Percentiles rank a stretch among this genome's conserved stretches.
These are phyloP conservation scores for Aegilops sharonensis DNA, from an alignment of 176 grass and related monocot genomes.

Conservation along the genomic window DNA sequence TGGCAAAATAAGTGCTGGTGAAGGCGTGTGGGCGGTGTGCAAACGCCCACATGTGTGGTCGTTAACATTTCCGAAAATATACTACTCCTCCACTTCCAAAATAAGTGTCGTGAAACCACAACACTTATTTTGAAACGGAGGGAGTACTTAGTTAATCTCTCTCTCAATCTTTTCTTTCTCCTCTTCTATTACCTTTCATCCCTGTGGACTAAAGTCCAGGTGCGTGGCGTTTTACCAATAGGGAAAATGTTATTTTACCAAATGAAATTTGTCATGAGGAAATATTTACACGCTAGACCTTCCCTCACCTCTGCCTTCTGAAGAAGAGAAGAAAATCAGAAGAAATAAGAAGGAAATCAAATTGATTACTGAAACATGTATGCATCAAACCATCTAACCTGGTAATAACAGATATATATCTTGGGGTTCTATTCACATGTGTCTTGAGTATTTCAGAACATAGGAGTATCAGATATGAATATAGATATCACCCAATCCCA, in stretches of 20 bases:
- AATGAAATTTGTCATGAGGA: not conserved
- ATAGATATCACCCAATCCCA: not conserved
- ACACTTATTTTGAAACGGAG: too few species aligned
- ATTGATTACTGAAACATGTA: not conserved
- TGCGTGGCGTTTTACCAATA: not conserved
- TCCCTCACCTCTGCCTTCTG: not conserved
- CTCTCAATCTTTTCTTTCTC: not conserved
- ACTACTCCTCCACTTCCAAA: too few species aligned
- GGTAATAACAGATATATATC: not conserved
- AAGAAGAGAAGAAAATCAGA: not conserved
- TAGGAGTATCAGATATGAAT: not conserved
- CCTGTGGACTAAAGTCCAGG: not conserved
- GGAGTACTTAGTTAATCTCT: too few species aligned
- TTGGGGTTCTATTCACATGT: not conserved
- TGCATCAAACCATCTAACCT: not conserved
- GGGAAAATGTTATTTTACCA: not conserved
- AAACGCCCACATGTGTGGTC: too few species aligned
- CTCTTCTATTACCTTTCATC: not conserved
- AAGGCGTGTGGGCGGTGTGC: too few species aligned
- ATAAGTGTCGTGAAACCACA: too few species aligned
- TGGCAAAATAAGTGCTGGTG: too few species aligned
- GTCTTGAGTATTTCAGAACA: not conserved
- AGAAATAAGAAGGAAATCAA: not conserved
- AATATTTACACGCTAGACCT: not conserved
- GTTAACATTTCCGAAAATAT: too few species aligned